Evolutionary conservation across 23 red algal species (phyloP).

Genomic region (Chondrus crispus): DNA sequence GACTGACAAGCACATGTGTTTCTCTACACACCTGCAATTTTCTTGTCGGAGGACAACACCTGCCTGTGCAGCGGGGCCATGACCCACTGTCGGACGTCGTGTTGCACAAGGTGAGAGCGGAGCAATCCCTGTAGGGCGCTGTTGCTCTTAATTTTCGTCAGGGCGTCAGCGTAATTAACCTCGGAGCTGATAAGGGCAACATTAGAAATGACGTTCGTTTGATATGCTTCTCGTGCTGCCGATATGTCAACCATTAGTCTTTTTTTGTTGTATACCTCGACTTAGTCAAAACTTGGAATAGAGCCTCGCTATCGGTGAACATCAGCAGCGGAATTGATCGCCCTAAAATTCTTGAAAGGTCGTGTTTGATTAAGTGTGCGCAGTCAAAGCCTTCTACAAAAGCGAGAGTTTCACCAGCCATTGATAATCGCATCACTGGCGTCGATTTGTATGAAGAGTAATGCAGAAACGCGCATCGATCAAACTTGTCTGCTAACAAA

Average conservation of each 20-base stretch:
- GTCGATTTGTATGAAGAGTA: neutral
- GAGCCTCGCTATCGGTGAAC: neutral
- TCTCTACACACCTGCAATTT: neutral
- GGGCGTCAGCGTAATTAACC: neutral
- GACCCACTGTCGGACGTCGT: neutral
- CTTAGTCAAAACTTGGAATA: slow-evolving; percentile 24
- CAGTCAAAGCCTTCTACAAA: neutral
- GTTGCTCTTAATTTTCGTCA: slow-evolving; percentile 7
- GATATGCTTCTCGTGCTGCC: slow-evolving; percentile 18
- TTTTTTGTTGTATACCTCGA: neutral
- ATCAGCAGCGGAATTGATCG: neutral
- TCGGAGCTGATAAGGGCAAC: slow-evolving; percentile 15
- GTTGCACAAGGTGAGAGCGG: neutral
- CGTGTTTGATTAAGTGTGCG: neutral
- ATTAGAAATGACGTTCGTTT: slow-evolving; percentile 2
- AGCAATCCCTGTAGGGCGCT: neutral
- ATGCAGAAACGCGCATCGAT: neutral
- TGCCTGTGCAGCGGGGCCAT: neutral
- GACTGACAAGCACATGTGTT: no score
- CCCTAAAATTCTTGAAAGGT: neutral
- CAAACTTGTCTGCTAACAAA: neutral
- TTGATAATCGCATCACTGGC: neutral
- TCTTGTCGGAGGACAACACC: neutral
- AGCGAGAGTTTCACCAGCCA: neutral
- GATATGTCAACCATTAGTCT: slow-evolving; percentile 28